Evolutionary conservation across 257 asterid species (phyloP).

Genomic region (Solanum sitiens): DNA sequence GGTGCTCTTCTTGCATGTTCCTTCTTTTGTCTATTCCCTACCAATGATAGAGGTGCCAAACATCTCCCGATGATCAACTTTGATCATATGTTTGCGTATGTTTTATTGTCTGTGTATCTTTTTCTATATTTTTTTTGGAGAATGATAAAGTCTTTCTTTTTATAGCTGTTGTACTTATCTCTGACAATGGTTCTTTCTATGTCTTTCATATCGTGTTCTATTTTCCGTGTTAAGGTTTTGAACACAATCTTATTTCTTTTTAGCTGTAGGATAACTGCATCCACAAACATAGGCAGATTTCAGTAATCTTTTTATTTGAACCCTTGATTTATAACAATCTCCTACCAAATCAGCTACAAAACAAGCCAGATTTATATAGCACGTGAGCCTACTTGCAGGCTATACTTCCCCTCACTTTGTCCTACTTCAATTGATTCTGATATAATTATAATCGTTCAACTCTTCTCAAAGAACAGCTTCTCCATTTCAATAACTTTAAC

Average conservation of each 20-base stretch:
- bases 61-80: conserved; percentile 77
- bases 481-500: neutral
- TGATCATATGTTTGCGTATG: conserved; percentile 72
- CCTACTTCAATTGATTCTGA: neutral
- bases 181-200: neutral
- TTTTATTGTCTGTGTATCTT: conserved; percentile 9
- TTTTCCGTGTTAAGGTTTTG: neutral
- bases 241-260: neutral
- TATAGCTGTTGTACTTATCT: neutral
- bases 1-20: conserved; percentile 84
- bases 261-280: neutral
- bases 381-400: neutral
- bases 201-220: neutral
- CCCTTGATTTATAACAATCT: neutral
- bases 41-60: conserved; percentile 52
- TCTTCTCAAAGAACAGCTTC: neutral
- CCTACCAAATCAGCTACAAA: neutral
- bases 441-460: neutral
- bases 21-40: conserved; percentile 79
- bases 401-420: neutral
- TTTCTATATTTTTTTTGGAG: neutral
- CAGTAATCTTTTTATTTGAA: neutral
- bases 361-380: neutral
- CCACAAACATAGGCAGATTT: neutral
- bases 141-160: neutral